Conservation (phyloP, 2,329 filamentous ascomycete genomes). For the Neonectria magnoliae region DNA sequence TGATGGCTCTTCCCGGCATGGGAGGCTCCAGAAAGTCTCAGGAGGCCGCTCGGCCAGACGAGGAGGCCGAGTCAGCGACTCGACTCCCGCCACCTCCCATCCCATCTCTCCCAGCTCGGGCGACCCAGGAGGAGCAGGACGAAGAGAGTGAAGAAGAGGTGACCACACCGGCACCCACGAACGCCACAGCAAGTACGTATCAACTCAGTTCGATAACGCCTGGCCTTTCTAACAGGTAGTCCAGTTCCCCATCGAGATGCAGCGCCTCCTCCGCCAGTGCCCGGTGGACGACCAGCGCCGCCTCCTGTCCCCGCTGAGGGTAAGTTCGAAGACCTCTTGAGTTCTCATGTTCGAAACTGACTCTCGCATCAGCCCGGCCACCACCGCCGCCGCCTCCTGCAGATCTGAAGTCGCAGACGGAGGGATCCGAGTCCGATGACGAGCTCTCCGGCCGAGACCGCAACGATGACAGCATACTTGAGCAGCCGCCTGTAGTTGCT, state of each 20-base stretch:
- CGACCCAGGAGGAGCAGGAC: conserved; percentile 37
- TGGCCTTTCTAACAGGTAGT: conserved; percentile 40
- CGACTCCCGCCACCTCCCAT: conserved; percentile 44
- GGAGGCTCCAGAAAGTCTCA: conserved; percentile 63
- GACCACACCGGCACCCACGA: conserved; percentile 47
- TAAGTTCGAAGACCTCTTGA: conserved; percentile 54
- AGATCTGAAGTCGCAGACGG: conserved; percentile 70
- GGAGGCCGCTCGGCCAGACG: conserved; percentile 51
- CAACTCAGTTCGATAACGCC: background rate
- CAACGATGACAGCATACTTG: conserved; percentile 52
- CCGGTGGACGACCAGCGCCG: conserved; percentile 62
- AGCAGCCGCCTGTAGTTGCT: conserved; percentile 34
- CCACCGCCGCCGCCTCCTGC: conserved; percentile 63
- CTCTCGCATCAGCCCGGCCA: conserved; percentile 65
- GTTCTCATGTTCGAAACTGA: conserved; percentile 39
- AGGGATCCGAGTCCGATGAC: conserved; percentile 89
- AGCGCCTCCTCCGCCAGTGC: conserved; percentile 57
- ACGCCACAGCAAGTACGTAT: conserved; percentile 38
- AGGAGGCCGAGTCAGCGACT: conserved; percentile 45
- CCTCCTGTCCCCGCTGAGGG: conserved; percentile 69
- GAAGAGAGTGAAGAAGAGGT: conserved; percentile 49
- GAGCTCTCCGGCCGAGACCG: conserved; percentile 72
- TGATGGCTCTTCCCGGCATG: conserved; percentile 79
- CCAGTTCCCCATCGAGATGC: conserved; percentile 48
- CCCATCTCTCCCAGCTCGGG: conserved; percentile 39